Percentiles rank a stretch among this genome's conserved stretches.
phyloP scores from a whole-genome alignment of 345 rosid species.

The Limnanthes douglasii region DNA sequence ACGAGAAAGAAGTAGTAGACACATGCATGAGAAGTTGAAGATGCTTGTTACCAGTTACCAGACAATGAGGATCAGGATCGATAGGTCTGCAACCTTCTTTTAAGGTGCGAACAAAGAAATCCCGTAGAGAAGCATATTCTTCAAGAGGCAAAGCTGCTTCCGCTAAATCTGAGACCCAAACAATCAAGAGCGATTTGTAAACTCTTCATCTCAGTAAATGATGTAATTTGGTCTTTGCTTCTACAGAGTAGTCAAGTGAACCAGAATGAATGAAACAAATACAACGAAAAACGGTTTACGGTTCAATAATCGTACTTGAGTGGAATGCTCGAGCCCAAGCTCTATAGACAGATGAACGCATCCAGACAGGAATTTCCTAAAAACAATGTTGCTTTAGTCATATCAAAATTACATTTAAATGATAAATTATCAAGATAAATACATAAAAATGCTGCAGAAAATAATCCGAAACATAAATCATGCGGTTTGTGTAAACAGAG shows the following conservation, averaged over 20 bases:
- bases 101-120: slow-evolving; percentile 80
- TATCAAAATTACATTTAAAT: slow-evolving; percentile 5
- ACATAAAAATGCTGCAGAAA: no score
- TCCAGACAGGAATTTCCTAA: slow-evolving; percentile 74
- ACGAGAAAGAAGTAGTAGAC: slow-evolving; percentile 5
- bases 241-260: no score
- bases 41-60: slow-evolving; percentile 85
- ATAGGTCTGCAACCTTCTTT: slow-evolving; percentile 88
- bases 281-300: slow-evolving; percentile 1
- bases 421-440: no score
- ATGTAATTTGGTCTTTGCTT: no score
- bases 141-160: slow-evolving; percentile 86
- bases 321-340: slow-evolving; percentile 97
- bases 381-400: slow-evolving; percentile 8
- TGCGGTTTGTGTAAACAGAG: no score
- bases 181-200: background rate
- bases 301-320: slow-evolving; percentile 39
- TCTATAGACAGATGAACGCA: slow-evolving; percentile 70
- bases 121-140: slow-evolving; percentile 56
- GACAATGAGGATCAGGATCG: slow-evolving; percentile 65
- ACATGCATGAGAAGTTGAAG: slow-evolving; percentile 16
- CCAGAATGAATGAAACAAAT: no score
- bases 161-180: slow-evolving; percentile 52
- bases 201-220: background rate
- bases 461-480: no score